Evolutionary conservation across 179 eudicot genomes (phyloP).

Genomic region (Patellifolia procumbens): DNA sequence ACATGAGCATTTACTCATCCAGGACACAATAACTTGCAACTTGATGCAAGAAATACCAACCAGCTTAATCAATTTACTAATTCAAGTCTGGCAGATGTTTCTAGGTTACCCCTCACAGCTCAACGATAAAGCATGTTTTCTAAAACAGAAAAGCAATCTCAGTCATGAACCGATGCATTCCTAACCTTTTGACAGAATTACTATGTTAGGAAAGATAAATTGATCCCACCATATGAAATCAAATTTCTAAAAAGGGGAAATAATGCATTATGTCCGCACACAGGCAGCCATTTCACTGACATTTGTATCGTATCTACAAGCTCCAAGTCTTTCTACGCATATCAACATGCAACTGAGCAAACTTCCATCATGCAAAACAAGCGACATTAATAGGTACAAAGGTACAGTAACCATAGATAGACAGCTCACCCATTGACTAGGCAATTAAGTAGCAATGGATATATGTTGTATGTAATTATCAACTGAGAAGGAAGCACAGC

Average conservation of each 20-base stretch:
- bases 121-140: neutral
- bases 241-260: neutral
- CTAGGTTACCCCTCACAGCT: neutral
- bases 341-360: neutral
- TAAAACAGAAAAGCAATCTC: neutral
- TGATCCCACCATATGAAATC: neutral
- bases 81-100: neutral
- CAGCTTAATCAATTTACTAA: neutral
- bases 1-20: neutral
- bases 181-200: neutral
- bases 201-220: neutral
- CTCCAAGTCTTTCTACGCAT: neutral
- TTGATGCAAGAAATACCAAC: neutral
- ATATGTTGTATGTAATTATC: slow-evolving; percentile 52
- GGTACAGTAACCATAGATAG: neutral
- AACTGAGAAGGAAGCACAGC: slow-evolving; percentile 49
- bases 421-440: slow-evolving; percentile 67
- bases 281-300: neutral
- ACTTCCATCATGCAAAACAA: neutral
- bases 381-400: neutral
- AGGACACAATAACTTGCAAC: neutral
- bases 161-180: neutral
- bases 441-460: slow-evolving; percentile 82
- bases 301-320: no score
- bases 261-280: neutral